Conservation (phyloP, 2,329 filamentous ascomycete genomes). For the Cercospora sp. region DNA sequence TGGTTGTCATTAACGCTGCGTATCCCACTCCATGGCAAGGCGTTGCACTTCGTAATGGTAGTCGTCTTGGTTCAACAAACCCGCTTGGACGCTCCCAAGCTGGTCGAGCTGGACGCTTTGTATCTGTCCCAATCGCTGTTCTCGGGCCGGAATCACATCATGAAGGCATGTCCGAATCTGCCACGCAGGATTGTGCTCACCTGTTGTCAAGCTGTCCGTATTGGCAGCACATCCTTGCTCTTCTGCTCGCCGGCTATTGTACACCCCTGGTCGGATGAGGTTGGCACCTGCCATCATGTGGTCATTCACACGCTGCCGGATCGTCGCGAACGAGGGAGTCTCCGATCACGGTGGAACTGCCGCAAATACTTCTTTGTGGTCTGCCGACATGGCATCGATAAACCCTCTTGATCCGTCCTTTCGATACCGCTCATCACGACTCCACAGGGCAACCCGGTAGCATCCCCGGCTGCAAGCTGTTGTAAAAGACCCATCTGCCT, state of each 20-base stretch:
- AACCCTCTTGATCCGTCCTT: background rate
- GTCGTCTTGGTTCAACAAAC: background rate
- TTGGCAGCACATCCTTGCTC: background rate
- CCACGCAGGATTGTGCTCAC: background rate
- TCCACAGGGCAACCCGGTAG: background rate
- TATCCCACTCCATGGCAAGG: background rate
- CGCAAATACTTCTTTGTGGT: background rate
- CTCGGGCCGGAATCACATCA: no score
- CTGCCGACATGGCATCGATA: background rate
- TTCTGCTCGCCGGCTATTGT: background rate
- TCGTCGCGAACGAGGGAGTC: background rate
- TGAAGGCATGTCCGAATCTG: background rate
- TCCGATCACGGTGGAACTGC: background rate
- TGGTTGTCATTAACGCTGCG: background rate
- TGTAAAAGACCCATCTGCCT: background rate
- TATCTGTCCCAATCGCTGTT: background rate
- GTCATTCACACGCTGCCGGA: background rate
- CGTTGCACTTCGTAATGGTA: background rate
- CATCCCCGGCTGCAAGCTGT: background rate
- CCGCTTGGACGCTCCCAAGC: background rate
- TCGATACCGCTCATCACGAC: background rate
- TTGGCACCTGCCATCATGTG: background rate
- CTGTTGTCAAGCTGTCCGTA: background rate
- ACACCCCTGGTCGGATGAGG: background rate
- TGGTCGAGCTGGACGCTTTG: background rate